Percentiles rank a stretch among this genome's conserved stretches.
phyloP scores from a whole-genome alignment of 1,284 basidiomycete species.

The Somion occarium region DNA sequence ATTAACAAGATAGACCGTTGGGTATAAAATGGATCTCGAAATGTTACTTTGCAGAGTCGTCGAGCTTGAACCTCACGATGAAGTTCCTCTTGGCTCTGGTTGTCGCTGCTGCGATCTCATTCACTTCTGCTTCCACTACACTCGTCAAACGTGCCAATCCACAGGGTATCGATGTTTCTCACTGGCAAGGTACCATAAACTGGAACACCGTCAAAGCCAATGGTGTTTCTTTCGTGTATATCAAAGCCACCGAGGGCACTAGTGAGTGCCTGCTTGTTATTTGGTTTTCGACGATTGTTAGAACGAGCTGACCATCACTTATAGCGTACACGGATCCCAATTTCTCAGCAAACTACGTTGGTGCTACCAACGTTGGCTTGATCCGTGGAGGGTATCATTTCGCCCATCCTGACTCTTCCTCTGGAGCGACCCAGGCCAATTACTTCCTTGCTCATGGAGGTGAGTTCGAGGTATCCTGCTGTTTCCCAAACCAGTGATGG shows the following conservation, averaged over 20 bases:
- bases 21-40: no score
- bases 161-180: conserved; percentile 33
- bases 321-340: conserved; percentile 33
- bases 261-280: conserved; percentile 27
- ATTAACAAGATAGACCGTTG: no score
- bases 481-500: conserved; percentile 6
- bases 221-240: conserved; percentile 56
- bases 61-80: no score
- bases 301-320: not conserved
- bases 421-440: conserved; percentile 54
- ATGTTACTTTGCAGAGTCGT: no score
- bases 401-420: conserved; percentile 46
- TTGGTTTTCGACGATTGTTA: no score
- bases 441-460: conserved; percentile 62
- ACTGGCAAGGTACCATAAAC: conserved; percentile 47
- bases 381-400: conserved; percentile 62
- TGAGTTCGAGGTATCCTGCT: conserved; percentile 15
- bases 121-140: no score
- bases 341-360: conserved; percentile 47
- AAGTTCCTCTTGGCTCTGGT: not conserved
- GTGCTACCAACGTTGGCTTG: conserved; percentile 49
- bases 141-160: conserved; percentile 6
- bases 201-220: conserved; percentile 52
- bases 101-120: no score
- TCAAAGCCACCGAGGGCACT: conserved; percentile 71